Conservation (phyloP, 495 filamentous ascomycete genomes). For the Niebla homalea region DNA sequence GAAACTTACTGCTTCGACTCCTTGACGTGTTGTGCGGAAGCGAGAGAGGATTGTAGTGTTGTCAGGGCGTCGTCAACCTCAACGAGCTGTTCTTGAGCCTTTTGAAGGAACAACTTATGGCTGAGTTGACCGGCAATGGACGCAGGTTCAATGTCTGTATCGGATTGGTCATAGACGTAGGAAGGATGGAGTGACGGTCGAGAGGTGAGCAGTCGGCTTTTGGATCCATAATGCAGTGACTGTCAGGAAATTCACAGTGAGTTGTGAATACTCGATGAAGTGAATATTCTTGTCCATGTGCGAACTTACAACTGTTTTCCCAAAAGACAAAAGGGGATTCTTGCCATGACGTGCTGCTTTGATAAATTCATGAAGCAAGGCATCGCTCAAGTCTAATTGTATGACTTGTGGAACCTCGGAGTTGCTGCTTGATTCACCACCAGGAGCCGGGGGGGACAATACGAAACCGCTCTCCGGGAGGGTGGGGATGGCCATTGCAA, state of each 20-base stretch:
- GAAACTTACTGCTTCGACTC: conserved; percentile 35
- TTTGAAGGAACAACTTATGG: conserved; percentile 42
- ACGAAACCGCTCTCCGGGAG: conserved; percentile 37
- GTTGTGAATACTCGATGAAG: conserved; percentile 23
- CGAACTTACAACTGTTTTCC: conserved; percentile 40
- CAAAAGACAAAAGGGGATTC: conserved; percentile 44
- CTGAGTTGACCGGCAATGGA: conserved; percentile 42
- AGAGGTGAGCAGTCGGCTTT: conserved; percentile 37
- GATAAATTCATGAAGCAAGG: conserved; percentile 57
- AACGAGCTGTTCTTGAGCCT: conserved; percentile 40
- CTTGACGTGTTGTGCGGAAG: conserved; percentile 36
- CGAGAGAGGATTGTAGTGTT: conserved; percentile 41
- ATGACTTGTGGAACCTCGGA: conserved; percentile 34
- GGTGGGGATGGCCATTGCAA: conserved; percentile 27
- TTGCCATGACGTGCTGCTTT: conserved; percentile 49
- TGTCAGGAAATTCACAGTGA: conserved; percentile 30
- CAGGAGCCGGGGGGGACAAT: conserved; percentile 27
- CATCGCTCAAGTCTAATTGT: conserved; percentile 51
- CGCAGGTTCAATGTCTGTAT: conserved; percentile 29
- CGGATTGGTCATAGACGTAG: conserved; percentile 35
- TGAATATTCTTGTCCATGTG: conserved; percentile 8
- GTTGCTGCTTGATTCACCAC: conserved; percentile 13
- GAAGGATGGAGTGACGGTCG: conserved; percentile 34
- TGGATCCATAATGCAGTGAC: conserved; percentile 39
- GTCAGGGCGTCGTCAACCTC: conserved; percentile 38